Percentiles rank a stretch among this genome's conserved stretches.
Conservation (phyloP, 2,329 filamentous ascomycete species). For the Epichloe scottii region DNA sequence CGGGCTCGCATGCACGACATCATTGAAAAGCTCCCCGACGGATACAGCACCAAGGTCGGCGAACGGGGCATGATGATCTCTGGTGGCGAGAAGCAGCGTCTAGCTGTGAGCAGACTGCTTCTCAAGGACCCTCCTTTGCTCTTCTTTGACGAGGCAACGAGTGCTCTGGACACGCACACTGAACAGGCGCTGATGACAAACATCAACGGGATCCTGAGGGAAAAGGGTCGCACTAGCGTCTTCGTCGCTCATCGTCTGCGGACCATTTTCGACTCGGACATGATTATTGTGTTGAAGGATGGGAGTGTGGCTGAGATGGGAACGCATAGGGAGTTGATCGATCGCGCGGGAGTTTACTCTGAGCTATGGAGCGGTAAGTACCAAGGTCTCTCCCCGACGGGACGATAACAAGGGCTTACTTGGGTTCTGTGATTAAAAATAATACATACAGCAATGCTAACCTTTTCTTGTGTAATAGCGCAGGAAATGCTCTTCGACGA, state of each 20-base stretch:
- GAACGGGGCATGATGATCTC: slow-evolving; percentile 96
- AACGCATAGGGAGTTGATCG: slow-evolving; percentile 74
- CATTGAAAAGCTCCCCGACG: slow-evolving; percentile 68
- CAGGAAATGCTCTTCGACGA: slow-evolving; percentile 48
- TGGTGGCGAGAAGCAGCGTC: slow-evolving; percentile 82
- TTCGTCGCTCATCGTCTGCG: slow-evolving; percentile 88
- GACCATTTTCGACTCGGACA: slow-evolving; percentile 86
- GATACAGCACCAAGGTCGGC: slow-evolving; percentile 82
- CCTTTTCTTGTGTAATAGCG: slow-evolving; percentile 23
- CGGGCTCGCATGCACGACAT: slow-evolving; percentile 78
- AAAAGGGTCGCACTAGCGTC: slow-evolving; percentile 80
- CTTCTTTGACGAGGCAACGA: slow-evolving; percentile 94
- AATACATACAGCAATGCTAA: neutral
- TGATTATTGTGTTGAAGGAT: slow-evolving; percentile 81
- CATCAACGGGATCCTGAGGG: slow-evolving; percentile 82
- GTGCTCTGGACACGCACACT: slow-evolving; percentile 83
- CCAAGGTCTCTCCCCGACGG: no score
- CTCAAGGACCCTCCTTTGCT: slow-evolving; percentile 81
- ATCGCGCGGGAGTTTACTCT: slow-evolving; percentile 67
- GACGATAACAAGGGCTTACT: neutral
- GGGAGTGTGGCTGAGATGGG: slow-evolving; percentile 81
- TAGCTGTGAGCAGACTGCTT: slow-evolving; percentile 72
- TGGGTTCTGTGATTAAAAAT: no score
- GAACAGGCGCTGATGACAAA: slow-evolving; percentile 83
- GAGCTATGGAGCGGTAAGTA: slow-evolving; percentile 78